Percentiles rank a stretch among this genome's conserved stretches.
These are phyloP conservation scores for Naganishia sp. DNA, from an alignment of 1,284 basidiomycete species.

Conservation along the genomic window DNA sequence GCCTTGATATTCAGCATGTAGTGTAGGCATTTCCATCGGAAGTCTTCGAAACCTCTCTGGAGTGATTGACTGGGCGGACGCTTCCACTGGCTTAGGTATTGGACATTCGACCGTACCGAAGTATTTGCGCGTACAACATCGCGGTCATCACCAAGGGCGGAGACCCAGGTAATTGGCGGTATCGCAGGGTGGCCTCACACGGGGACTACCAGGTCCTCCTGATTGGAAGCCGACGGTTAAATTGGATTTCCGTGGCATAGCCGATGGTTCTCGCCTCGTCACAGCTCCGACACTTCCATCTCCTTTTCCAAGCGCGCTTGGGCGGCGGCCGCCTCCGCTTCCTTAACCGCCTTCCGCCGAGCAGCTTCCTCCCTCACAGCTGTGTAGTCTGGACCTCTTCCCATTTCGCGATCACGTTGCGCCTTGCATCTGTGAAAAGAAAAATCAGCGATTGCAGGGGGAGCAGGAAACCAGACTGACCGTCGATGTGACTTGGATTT, in stretches of 20 bases:
- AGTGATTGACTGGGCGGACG: no score
- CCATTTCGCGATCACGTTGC: constrained; percentile 3
- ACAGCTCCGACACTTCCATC: neutral
- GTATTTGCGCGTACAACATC: no score
- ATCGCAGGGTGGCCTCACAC: no score
- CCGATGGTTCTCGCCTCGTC: neutral
- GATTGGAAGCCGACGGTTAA: no score
- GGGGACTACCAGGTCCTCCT: no score
- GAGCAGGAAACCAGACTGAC: constrained; percentile 34
- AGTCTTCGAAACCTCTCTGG: no score
- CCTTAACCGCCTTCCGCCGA: constrained; percentile 28
- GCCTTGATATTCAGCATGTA: no score
- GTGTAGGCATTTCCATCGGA: no score
- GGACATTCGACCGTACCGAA: no score
- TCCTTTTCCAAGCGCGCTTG: constrained; percentile 8
- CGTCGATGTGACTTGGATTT: constrained; percentile 63
- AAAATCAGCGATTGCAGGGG: neutral
- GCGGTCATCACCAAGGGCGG: no score
- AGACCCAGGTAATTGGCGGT: no score
- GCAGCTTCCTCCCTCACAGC: constrained; percentile 26
- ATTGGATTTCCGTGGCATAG: neutral
- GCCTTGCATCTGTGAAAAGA: neutral
- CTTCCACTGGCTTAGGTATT: no score
- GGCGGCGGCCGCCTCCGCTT: neutral
- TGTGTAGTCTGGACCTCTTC: constrained; percentile 12